These are phyloP conservation scores for Spirogloea muscicola DNA, from an alignment of 139 green algal genomes.

Conservation along the genomic window DNA sequence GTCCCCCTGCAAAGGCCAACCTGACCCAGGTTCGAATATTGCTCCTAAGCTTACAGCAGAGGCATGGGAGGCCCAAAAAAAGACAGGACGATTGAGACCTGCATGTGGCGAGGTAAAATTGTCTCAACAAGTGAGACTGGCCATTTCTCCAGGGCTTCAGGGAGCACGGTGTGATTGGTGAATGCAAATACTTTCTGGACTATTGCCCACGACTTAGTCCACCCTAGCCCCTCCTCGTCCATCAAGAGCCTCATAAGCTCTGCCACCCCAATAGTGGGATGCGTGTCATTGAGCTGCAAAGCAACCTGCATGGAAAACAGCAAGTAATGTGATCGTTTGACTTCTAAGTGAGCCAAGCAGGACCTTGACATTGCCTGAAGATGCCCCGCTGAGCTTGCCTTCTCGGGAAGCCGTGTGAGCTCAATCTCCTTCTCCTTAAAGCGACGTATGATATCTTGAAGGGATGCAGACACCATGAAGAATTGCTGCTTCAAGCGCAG, in stretches of 20 bases:
- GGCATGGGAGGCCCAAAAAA: no score
- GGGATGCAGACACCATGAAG: slow-evolving; percentile 91
- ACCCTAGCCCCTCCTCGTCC: slow-evolving; percentile 86
- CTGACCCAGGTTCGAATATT: no score
- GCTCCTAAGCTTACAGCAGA: no score
- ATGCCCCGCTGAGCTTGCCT: no score
- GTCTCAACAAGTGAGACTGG: slow-evolving; percentile 47
- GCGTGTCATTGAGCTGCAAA: slow-evolving; percentile 59
- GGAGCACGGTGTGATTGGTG: slow-evolving; percentile 98
- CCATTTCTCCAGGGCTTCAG: slow-evolving; percentile 89
- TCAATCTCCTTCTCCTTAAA: slow-evolving; percentile 37
- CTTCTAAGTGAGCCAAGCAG: no score
- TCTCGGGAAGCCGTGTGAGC: slow-evolving; percentile 70
- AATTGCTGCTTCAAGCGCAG: slow-evolving; percentile 98
- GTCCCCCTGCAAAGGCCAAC: no score
- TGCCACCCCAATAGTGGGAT: slow-evolving; percentile 65
- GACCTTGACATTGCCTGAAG: no score
- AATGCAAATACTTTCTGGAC: slow-evolving; percentile 83
- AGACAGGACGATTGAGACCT: no score
- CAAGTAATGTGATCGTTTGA: no score
- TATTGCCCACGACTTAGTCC: slow-evolving; percentile 87
- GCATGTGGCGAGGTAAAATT: slow-evolving; percentile 84
- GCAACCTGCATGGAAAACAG: slow-evolving; percentile 42
- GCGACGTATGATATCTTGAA: slow-evolving; percentile 64
- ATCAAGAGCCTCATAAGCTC: slow-evolving; percentile 97